These are phyloP conservation scores for Lentinula detonsa DNA, from an alignment of 768 basidiomycete genomes.

Conservation along the genomic window DNA sequence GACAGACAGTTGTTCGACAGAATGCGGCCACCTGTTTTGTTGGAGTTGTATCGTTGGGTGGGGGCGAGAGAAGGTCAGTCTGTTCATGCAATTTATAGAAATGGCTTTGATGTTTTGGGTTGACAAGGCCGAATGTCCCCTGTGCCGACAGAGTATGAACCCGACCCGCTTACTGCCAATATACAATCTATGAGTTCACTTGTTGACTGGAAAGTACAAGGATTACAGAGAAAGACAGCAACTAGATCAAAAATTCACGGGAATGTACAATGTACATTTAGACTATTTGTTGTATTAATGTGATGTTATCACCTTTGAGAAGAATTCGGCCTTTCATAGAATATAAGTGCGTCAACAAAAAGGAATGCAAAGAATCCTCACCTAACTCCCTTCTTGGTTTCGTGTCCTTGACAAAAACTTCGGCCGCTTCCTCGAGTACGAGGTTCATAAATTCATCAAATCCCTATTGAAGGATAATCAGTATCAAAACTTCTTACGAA, in stretches of 20 bases:
- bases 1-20: slow-evolving; percentile 75
- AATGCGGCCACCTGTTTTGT: slow-evolving; percentile 87
- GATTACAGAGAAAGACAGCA: background rate
- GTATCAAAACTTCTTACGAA: slow-evolving; percentile 8
- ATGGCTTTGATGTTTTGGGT: background rate
- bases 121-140: slow-evolving; percentile 72
- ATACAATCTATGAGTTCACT: slow-evolving; percentile 62
- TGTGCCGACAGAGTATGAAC: slow-evolving; percentile 75
- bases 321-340: slow-evolving; percentile 74
- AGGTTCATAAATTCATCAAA: slow-evolving; percentile 99
- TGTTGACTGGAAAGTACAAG: background rate
- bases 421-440: slow-evolving; percentile 88
- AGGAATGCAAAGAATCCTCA: slow-evolving; percentile 26
- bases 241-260: background rate
- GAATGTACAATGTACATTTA: slow-evolving; percentile 11
- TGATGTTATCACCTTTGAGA: slow-evolving; percentile 97
- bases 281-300: slow-evolving; percentile 78
- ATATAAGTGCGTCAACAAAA: background rate
- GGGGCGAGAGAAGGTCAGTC: slow-evolving; percentile 76
- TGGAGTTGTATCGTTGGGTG: slow-evolving; percentile 88
- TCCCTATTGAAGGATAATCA: slow-evolving; percentile 51
- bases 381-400: slow-evolving; percentile 84
- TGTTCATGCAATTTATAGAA: background rate
- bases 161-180: slow-evolving; percentile 69
- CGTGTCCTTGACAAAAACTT: slow-evolving; percentile 86